Percentiles rank a stretch among this genome's conserved stretches.
These are phyloP conservation scores for Ceratocystis eucalypticola DNA, from an alignment of 2,329 filamentous ascomycete genomes.

Conservation along the genomic window DNA sequence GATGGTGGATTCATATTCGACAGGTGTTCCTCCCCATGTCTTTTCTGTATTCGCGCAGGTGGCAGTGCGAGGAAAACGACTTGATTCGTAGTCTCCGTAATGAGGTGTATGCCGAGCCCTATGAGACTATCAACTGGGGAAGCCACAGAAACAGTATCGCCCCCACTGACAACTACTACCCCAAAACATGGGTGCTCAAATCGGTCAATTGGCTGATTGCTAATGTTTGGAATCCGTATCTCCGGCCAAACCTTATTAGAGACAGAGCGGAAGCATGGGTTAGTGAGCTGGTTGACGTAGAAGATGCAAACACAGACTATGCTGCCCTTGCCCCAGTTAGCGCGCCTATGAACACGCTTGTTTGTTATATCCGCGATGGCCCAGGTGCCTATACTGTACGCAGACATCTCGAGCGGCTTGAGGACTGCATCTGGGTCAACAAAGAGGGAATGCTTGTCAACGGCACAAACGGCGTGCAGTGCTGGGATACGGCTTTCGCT, in stretches of 20 bases:
- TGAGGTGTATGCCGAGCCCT: conserved; percentile 71
- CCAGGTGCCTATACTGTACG: conserved; percentile 57
- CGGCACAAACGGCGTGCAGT: conserved; percentile 95
- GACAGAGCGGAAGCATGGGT: conserved; percentile 66
- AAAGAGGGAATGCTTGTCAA: conserved; percentile 86
- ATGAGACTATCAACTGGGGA: conserved; percentile 64
- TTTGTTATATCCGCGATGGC: conserved; percentile 73
- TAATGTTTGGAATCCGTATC: conserved; percentile 65
- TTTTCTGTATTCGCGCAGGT: conserved; percentile 73
- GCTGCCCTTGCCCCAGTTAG: conserved; percentile 80
- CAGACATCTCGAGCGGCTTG: conserved; percentile 64
- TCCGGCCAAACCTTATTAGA: conserved; percentile 53
- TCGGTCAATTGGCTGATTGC: conserved; percentile 63
- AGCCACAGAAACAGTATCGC: conserved; percentile 72
- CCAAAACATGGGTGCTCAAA: conserved; percentile 75
- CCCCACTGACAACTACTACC: conserved; percentile 74
- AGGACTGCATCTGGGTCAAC: conserved; percentile 87
- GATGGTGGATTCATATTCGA: conserved; percentile 98
- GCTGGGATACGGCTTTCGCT: conserved; percentile 87
- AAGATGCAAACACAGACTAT: conserved; percentile 86
- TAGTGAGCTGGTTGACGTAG: conserved; percentile 73
- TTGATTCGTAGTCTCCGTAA: conserved; percentile 59
- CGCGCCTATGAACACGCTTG: conserved; percentile 76
- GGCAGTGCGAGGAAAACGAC: conserved; percentile 61
- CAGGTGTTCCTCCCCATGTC: conserved; percentile 90